Evolutionary conservation across 257 asterid genomes (phyloP).

Genomic region (Jasminum sambac): DNA sequence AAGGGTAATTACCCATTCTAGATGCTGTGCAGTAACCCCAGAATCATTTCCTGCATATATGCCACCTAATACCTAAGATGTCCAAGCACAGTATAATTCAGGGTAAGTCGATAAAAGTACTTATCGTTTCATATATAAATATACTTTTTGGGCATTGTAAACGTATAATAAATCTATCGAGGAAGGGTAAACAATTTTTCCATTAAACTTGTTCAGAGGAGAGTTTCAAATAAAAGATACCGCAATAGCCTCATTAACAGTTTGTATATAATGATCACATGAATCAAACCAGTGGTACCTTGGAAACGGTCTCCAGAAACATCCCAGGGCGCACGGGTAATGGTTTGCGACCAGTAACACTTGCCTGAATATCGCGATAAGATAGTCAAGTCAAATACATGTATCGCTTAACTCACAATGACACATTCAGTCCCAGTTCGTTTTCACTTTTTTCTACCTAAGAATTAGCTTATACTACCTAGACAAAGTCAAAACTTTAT

Average conservation of each 20-base stretch:
- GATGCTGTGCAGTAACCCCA: slow-evolving; percentile 89
- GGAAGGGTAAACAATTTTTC: background rate
- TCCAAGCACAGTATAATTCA: slow-evolving; percentile 27
- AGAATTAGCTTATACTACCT: no score
- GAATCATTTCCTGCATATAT: slow-evolving; percentile 76
- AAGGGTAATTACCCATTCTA: slow-evolving; percentile 68
- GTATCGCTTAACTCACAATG: slow-evolving; percentile 8
- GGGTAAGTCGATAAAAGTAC: slow-evolving; percentile 15
- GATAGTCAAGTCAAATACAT: slow-evolving; percentile 38
- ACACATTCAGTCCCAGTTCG: background rate
- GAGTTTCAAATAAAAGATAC: background rate
- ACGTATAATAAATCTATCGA: background rate
- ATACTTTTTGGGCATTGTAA: background rate
- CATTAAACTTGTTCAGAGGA: slow-evolving; percentile 4
- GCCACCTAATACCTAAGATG: slow-evolving; percentile 79
- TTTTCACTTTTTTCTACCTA: no score
- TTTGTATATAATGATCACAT: slow-evolving; percentile 7
- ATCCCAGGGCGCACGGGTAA: slow-evolving; percentile 97
- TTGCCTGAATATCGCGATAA: slow-evolving; percentile 58
- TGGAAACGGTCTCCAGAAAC: slow-evolving; percentile 97
- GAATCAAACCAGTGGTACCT: slow-evolving; percentile 50
- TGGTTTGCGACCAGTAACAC: slow-evolving; percentile 72
- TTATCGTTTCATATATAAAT: background rate
- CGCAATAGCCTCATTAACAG: background rate
- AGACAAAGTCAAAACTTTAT: no score